Conservation (phyloP, 352 stramenopile genomes). For the Globisporangium emineosum region DNA sequence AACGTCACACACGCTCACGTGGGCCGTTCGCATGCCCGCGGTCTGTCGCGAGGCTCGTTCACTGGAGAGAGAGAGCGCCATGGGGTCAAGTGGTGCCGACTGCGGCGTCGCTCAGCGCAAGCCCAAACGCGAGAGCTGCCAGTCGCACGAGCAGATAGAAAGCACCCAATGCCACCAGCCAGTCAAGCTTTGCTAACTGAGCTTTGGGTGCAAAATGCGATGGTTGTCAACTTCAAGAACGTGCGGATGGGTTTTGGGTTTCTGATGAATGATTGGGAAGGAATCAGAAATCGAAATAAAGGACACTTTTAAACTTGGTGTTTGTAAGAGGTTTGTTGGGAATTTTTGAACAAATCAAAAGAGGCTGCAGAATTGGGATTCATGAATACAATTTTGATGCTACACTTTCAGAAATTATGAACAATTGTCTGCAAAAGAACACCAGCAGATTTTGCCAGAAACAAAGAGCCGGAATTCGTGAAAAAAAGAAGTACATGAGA, state of each 20-base stretch:
- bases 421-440: neutral
- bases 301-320: neutral
- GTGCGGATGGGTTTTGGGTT: neutral
- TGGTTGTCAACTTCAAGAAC: neutral
- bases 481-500: neutral
- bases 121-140: too few relatives aligned
- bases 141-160: too few relatives aligned
- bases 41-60: too few relatives aligned
- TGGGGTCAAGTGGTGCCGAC: neutral
- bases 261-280: neutral
- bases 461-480: neutral
- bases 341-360: too few relatives aligned
- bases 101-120: too few relatives aligned
- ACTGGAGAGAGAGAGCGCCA: neutral
- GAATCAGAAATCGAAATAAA: neutral
- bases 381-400: neutral
- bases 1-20: neutral
- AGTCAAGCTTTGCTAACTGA: neutral
- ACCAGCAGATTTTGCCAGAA: neutral
- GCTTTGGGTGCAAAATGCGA: neutral
- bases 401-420: neutral
- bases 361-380: neutral
- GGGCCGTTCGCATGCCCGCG: neutral
- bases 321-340: neutral
- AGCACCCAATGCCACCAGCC: too few relatives aligned